A percentile compares a stretch with the other conserved stretches of the same genome.
Conservation (phyloP, 495 filamentous ascomycete genomes). For the Penicillium longicatenatum region DNA sequence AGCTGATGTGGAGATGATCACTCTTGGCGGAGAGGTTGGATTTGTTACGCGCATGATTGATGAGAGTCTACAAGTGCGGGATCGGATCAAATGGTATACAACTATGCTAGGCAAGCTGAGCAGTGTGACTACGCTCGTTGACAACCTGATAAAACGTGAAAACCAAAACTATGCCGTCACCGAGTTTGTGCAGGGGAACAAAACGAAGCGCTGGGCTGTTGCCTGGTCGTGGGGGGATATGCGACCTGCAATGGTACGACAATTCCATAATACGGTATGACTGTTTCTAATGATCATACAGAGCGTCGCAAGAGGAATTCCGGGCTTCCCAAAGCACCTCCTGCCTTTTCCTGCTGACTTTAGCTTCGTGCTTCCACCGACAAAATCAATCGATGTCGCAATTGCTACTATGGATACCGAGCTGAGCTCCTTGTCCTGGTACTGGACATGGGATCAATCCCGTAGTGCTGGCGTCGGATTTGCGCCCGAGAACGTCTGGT, state of each 20-base stretch:
- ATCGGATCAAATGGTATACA: conserved; percentile 81
- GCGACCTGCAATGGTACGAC: conserved; percentile 62
- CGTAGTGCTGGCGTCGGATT: conserved; percentile 53
- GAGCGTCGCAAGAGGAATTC: conserved; percentile 57
- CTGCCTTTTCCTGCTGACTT: conserved; percentile 61
- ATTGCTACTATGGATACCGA: conserved; percentile 39
- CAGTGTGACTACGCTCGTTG: conserved; percentile 66
- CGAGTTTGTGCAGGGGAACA: conserved; percentile 75
- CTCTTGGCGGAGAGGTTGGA: conserved; percentile 76
- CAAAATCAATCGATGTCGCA: conserved; percentile 27
- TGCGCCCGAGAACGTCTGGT: conserved; percentile 71
- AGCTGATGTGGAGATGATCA: conserved; percentile 83
- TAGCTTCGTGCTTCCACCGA: conserved; percentile 41
- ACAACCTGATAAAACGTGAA: conserved; percentile 55
- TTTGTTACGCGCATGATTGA: conserved; percentile 77
- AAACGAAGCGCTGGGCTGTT: conserved; percentile 83
- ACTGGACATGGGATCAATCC: conserved; percentile 52
- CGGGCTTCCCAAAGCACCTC: conserved; percentile 58
- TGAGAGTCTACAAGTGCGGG: conserved; percentile 64
- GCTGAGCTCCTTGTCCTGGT: conserved; percentile 48
- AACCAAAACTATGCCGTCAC: conserved; percentile 83
- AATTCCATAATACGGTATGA: neutral
- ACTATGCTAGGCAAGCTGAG: conserved; percentile 85
- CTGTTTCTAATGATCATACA: conserved; percentile 27
- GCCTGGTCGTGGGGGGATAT: conserved; percentile 80